Evolutionary conservation across 192 early-diverging fungal genomes (phyloP), one percentile per base, ranked within the genome.

Genomic region (Phlyctochytrium arcticum): DNA sequence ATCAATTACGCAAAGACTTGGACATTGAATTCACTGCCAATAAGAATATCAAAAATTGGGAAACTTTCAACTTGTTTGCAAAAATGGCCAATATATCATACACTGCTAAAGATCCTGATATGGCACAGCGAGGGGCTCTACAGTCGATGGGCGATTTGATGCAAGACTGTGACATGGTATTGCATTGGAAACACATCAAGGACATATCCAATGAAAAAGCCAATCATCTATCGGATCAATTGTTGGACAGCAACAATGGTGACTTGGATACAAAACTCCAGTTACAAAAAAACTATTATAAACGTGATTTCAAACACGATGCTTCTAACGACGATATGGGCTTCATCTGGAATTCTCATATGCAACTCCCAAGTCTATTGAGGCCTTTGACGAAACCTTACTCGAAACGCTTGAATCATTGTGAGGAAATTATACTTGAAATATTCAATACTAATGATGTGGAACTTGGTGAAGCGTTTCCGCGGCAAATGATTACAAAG

Each of bases 1-100:
- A 47, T 12, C 64, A 66, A 30, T 30, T 66, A 6, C 34, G 23
- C 29, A 57, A 66, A 19, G 64, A 66, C 34, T 31, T 66, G 30
- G 37, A 44, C 10, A 66, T 66, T 32, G 54, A 66, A 31, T 9
- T 6, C 3, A 15, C 32, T 6, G 51, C 64, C 9, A 32, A 34
- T 9, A 34, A 57, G 3, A 66, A 66, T 50, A 39, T 7, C 15
- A 56, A 66, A 19, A 42, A 21, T n/a, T 64, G 7, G 29, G n/a
- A n/a, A n/a, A n/a, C n/a, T n/a, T n/a, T n/a, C n/a, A n/a, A n/a
- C n/a, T n/a, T n/a, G n/a, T n/a, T 9, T 5, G 5, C 51, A 23
- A 10, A 54, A 48, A 54, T 17, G 54, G 54, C 36, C 6, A 54
- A 36, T 23, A 19, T 29, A 36, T 54, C 24, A 4, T 64, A 8